Base-by-base conservation (phyloP, 1,284 basidiomycete species). In the Anthracocystis walkeri region DNA sequence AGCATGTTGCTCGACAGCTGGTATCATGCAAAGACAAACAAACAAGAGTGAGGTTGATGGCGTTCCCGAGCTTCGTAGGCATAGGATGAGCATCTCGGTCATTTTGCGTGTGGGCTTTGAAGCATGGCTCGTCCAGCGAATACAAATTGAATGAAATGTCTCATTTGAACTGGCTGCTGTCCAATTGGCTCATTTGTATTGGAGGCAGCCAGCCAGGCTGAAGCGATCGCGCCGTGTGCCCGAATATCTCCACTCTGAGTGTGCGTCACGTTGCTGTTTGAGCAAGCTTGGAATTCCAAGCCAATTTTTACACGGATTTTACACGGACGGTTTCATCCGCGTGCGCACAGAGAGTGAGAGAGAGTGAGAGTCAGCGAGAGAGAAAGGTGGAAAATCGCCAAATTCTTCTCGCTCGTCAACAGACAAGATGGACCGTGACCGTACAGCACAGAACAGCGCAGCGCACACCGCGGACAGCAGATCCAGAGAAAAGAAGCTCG, bases 171-270 rank as follows among this genome's bases (percentile, higher is more conserved):
- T 27, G 14, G 44, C 12, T n/a, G 41, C 44, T 29, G 44, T 40
- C 44, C 44, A 46, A 57, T 57, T 48, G 44, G 18, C 21, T 23
- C 20, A 38, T 57, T 46, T 29, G 41, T 33, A 35, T 57, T 48
- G 16, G 35, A 38, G 12, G 21, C 14, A 20, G 29, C 33, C 21
- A 33, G 8, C 4, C 4, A 31, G 10, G 10, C 29, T 14, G 1
- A 38, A 38, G 23, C 51, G 51, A 52, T 38, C 54, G 41, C 40
- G 29, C n/a, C 14, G 18, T 25, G 40, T 31, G 25, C 52, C 59
- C 65, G 56, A 68, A 55, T 63, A 67, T 35, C 65, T 68, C 59
- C 65, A 68, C 49, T 35, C 33, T 35, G 33, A 29, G 29, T 29
- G 29, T 29, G 45, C 59, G 49, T 58, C 65, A 53, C 42, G 53